A percentile compares a stretch with the other conserved stretches of the same genome.
These are phyloP conservation scores for Trichoderma gracile DNA, from an alignment of 2,329 filamentous ascomycete species.

Conservation along the genomic window DNA sequence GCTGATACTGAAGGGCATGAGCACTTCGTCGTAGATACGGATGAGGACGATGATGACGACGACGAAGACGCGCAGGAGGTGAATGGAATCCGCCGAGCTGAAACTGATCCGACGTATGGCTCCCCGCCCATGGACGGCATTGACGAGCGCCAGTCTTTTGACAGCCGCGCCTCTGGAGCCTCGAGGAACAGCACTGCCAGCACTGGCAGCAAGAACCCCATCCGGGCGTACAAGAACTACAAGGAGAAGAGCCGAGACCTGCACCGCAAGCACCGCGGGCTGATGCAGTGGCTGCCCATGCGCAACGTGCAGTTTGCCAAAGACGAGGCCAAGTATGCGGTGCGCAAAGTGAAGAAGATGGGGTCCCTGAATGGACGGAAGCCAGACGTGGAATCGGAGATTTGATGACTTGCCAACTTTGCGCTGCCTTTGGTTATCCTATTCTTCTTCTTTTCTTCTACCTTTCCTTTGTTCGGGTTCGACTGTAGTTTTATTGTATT, in stretches of 20 bases:
- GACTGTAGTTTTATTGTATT: not conserved
- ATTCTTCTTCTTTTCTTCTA: not conserved
- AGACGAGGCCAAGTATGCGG: constrained; percentile 77
- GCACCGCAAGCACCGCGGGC: constrained; percentile 79
- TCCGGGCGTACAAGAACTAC: constrained; percentile 62
- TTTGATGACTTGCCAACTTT: constrained; percentile 38
- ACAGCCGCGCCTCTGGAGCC: constrained; percentile 35
- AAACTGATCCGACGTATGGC: constrained; percentile 32
- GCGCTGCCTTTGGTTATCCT: not conserved
- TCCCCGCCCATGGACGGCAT: constrained; percentile 35
- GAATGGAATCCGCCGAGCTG: constrained; percentile 62
- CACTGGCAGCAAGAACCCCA: constrained; percentile 51
- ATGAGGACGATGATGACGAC: constrained; percentile 37
- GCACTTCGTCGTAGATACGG: constrained; percentile 41
- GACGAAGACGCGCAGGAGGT: constrained; percentile 45
- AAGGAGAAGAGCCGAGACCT: constrained; percentile 70
- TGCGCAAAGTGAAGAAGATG: constrained; percentile 74
- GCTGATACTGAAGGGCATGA: constrained; percentile 44
- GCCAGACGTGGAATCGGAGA: constrained; percentile 84
- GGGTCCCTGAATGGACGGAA: constrained; percentile 77
- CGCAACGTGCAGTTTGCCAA: constrained; percentile 85
- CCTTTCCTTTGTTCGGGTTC: not conserved
- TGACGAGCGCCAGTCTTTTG: constrained; percentile 41
- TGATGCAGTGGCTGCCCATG: constrained; percentile 95
- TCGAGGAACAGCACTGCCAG: constrained; percentile 36